Percentiles rank a stretch among this genome's conserved stretches.
phyloP scores from a whole-genome alignment of 805 yeast species.

The Naumovozyma dairenensis region DNA sequence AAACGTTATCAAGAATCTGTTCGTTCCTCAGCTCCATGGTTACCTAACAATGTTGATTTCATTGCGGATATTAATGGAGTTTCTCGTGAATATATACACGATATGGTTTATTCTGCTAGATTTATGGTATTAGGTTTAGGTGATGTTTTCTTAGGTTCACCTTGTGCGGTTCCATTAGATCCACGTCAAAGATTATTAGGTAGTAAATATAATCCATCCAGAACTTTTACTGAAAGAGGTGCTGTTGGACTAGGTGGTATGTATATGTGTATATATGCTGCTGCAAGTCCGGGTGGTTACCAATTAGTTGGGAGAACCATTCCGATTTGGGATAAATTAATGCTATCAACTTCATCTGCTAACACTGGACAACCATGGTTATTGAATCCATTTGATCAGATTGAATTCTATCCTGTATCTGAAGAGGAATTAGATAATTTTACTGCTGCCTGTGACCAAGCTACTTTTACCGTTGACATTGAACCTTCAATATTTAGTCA shows the following conservation, averaged over 20 bases:
- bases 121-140: constrained; percentile 92
- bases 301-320: constrained; percentile 93
- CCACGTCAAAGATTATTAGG: constrained; percentile 92
- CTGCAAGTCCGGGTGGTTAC: constrained; percentile 98
- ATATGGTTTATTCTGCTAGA: constrained; percentile 80
- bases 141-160: constrained; percentile 96
- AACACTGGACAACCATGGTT: constrained; percentile 78
- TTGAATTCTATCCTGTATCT: constrained; percentile 84
- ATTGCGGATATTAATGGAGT: constrained; percentile 82
- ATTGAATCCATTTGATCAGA: constrained; percentile 84
- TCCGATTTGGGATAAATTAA: constrained; percentile 94
- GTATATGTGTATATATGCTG: constrained; percentile 97
- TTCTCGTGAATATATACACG: constrained; percentile 62
- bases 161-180: constrained; percentile 96
- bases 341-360: constrained; percentile 59
- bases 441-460: constrained; percentile 69
- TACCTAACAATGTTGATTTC: constrained; percentile 95
- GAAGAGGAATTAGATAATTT: constrained; percentile 71
- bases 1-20: constrained; percentile 88
- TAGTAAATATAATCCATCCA: constrained; percentile 89
- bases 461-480: constrained; percentile 66
- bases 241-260: constrained; percentile 97
- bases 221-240: constrained; percentile 94
- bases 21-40: constrained; percentile 90
- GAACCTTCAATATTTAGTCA: constrained; percentile 77